Conservation (phyloP, 495 filamentous ascomycete genomes). For the Neurospora sublineolata region DNA sequence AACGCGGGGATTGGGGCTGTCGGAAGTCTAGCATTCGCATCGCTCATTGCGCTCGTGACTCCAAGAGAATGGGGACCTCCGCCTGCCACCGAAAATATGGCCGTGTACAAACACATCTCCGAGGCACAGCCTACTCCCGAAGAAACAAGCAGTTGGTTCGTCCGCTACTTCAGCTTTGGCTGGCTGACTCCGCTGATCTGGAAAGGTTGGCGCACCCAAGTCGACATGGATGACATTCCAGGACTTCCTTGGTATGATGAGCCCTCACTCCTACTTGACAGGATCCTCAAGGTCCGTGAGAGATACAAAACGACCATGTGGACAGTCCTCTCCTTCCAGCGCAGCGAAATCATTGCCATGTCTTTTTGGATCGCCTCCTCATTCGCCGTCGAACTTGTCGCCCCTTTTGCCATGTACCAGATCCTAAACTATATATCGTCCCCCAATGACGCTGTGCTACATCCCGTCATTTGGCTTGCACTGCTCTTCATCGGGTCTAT, state of each 20-base stretch:
- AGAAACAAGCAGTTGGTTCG: conserved; percentile 39
- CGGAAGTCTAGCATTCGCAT: conserved; percentile 16
- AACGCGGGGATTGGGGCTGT: conserved; percentile 13
- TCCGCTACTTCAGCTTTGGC: conserved; percentile 37
- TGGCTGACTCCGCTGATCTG: conserved; percentile 38
- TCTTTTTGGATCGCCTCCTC: conserved; percentile 21
- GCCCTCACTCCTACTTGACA: conserved; percentile 29
- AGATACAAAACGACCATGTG: conserved; percentile 30
- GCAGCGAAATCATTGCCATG: conserved; percentile 29
- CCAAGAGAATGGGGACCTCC: conserved; percentile 31
- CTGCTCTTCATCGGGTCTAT: conserved; percentile 34
- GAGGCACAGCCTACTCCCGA: conserved; percentile 28
- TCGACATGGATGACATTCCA: conserved; percentile 36
- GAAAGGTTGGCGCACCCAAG: conserved; percentile 27
- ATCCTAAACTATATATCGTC: conserved; percentile 30
- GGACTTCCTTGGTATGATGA: conserved; percentile 41
- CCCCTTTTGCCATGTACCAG: conserved; percentile 35
- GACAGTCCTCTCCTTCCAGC: conserved; percentile 28
- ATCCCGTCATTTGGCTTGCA: conserved; percentile 34
- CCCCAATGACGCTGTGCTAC: conserved; percentile 21
- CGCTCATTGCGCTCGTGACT: conserved; percentile 22
- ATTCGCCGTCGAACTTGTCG: conserved; percentile 28
- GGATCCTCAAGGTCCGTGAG: conserved; percentile 26
- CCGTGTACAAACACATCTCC: conserved; percentile 14
- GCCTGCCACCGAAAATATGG: conserved; percentile 12